A percentile compares a stretch with the other conserved stretches of the same genome.
Conservation (phyloP, 768 basidiomycete genomes). For the Tylopilus rubrobrunneus region DNA sequence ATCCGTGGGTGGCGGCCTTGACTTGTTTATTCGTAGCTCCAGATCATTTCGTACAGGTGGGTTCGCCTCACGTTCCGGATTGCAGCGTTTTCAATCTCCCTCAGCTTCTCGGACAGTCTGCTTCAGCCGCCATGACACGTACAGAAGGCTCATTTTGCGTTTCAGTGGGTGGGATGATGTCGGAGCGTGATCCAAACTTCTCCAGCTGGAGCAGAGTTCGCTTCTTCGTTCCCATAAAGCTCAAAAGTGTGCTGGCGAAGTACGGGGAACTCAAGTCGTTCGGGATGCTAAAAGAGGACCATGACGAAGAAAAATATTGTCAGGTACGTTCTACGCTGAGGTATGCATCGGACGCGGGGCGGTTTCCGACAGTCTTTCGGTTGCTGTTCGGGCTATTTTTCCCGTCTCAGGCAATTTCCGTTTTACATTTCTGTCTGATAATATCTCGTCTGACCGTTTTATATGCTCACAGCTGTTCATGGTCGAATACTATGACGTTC, state of each 20-base stretch:
- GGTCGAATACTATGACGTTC: conserved; percentile 67
- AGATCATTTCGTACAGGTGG: conserved; percentile 44
- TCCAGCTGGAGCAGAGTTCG: conserved; percentile 24
- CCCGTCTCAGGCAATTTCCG: not conserved
- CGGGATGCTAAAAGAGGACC: conserved; percentile 20
- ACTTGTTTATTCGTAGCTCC: conserved; percentile 44
- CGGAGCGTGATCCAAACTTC: conserved; percentile 19
- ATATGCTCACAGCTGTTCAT: conserved; percentile 38
- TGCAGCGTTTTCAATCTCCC: conserved; percentile 3
- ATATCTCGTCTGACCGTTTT: conserved; percentile 15
- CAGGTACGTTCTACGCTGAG: conserved; percentile 25
- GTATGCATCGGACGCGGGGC: not conserved
- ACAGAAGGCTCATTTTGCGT: conserved; percentile 53
- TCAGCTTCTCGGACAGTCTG: conserved; percentile 49
- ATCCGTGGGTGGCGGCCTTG: conserved; percentile 26
- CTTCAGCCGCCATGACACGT: conserved; percentile 45
- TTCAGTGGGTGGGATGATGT: conserved; percentile 32
- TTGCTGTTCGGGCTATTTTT: conserved; percentile 5
- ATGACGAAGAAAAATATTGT: conserved; percentile 15
- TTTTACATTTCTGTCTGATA: not conserved
- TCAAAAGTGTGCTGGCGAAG: conserved; percentile 28
- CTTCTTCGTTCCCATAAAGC: conserved; percentile 26
- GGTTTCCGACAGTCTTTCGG: conserved; percentile 5
- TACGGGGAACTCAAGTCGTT: conserved; percentile 32
- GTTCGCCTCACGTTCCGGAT: conserved; percentile 11